Base-by-base conservation (phyloP, 1,284 basidiomycete genomes). In the Takashimella tepidaria region DNA sequence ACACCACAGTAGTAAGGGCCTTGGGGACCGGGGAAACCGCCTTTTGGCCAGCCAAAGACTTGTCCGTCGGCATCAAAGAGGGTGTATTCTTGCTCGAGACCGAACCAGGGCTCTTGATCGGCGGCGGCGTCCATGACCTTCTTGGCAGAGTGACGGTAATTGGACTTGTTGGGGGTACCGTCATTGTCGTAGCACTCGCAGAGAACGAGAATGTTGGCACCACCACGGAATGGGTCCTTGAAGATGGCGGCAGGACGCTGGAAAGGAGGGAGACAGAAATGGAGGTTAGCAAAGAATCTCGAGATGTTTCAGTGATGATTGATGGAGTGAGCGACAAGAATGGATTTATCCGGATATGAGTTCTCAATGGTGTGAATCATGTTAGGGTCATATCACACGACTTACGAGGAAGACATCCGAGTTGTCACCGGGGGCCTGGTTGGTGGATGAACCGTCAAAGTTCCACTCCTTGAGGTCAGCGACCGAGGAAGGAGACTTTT, bases 1-100 rank as follows among this genome's bases (percentile, higher is more conserved):
- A 95, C 95, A 83, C 96, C 96, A 74, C 96, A 99, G 81, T 99
- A 99, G 80, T 99, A 99, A 49, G 96, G 96, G 59, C 96, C 96
- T 78, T 99, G 96, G 62, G 96, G 95, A 71, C 89, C 96, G 61
- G 96, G 96, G 88, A 98, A 99, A 79, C 96, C 96, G 67, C 92
- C 90, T 80, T 91, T 91, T 73, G 96, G 92, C 96, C 96, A 98
- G 58, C 92, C 93, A 77, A 82, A 91, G 53, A 96, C 95, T 59
- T 82, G 81, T 66, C 88, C 93, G 72, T 98, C 95, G 66, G 82
- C 82, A 75, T 92, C 93, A 69, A 99, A 91, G 67, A 99, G 87
- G 67, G 96, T 97, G 82, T 98, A 98, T 77, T 98, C 95, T 79
- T 98, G 95, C 80, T 98, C 95, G 61, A 98, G 82, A 79, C 96